A percentile compares a stretch with the other conserved stretches of the same genome.
Evolutionary conservation across 768 basidiomycete genomes (phyloP).

Genomic region (Gymnopilus junonius): DNA sequence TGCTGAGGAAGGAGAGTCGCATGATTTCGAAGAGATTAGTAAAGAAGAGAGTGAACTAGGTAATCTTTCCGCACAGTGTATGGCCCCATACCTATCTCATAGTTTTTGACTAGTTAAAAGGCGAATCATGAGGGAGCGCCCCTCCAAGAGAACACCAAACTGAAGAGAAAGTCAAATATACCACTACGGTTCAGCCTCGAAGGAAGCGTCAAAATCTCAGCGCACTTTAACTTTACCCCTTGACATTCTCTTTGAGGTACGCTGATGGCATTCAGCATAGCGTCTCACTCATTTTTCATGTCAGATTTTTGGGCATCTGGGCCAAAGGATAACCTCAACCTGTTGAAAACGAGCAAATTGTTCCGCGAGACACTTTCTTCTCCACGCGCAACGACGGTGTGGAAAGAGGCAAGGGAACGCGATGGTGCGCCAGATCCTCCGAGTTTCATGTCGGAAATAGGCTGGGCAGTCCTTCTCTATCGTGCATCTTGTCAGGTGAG

Average conservation of each 20-base stretch:
- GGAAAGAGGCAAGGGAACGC: slow-evolving; percentile 23
- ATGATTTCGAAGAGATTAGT: background rate
- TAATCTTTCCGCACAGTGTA: background rate
- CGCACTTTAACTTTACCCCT: slow-evolving; percentile 21
- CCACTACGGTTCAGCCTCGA: background rate
- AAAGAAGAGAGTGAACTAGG: background rate
- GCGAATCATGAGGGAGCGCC: background rate
- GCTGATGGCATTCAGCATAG: background rate
- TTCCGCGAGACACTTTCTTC: slow-evolving; percentile 18
- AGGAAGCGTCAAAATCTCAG: background rate
- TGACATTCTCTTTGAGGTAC: slow-evolving; percentile 24
- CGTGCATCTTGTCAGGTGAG: slow-evolving; percentile 20
- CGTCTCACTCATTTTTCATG: background rate
- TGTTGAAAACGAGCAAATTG: slow-evolving; percentile 20
- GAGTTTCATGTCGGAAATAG: slow-evolving; percentile 23
- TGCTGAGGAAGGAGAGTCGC: background rate
- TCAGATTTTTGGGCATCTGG: slow-evolving; percentile 23
- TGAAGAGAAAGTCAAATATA: background rate
- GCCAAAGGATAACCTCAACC: slow-evolving; percentile 23
- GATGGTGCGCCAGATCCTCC: slow-evolving; percentile 19
- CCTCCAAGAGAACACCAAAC: background rate
- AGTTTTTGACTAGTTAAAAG: too few relatives aligned
- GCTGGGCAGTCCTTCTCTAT: slow-evolving; percentile 31
- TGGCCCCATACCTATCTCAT: too few relatives aligned
- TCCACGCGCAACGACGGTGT: slow-evolving; percentile 17